Conservation (phyloP, 192 early-diverging fungal species). For the Coemansia sp. region DNA sequence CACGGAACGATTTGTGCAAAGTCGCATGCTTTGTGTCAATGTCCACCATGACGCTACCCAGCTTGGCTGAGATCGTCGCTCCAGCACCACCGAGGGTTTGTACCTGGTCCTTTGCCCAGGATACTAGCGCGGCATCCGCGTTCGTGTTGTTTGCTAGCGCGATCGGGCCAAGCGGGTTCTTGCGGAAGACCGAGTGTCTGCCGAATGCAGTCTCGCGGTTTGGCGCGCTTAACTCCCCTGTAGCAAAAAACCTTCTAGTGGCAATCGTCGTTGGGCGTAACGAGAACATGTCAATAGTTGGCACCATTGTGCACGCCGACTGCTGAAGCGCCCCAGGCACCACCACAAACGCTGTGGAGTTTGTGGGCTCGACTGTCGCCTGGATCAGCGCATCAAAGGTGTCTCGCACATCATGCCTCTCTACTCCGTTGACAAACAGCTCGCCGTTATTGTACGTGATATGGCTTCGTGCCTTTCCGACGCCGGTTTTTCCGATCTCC, state of each 20-base stretch:
- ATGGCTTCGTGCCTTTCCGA: background rate
- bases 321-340: background rate
- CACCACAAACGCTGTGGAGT: constrained; percentile 26
- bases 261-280: constrained; percentile 22
- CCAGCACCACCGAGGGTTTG: background rate
- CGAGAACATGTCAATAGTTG: constrained; percentile 25
- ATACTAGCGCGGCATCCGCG: constrained; percentile 10
- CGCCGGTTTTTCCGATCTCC: background rate
- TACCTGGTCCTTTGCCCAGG: constrained; percentile 14
- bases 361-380: constrained; percentile 25
- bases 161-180: background rate
- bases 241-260: constrained; percentile 8
- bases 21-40: constrained; percentile 15
- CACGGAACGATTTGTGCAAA: constrained; percentile 14
- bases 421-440: constrained; percentile 30
- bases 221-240: background rate
- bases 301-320: constrained; percentile 7
- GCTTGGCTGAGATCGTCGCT: constrained; percentile 12
- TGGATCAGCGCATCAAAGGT: constrained; percentile 33
- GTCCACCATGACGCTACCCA: constrained; percentile 45
- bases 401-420: constrained; percentile 25
- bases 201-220: constrained; percentile 3
- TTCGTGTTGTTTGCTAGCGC: background rate
- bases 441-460: constrained; percentile 21
- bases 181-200: constrained; percentile 19